These are phyloP conservation scores for Linaria vulgaris DNA, from an alignment of 257 asterid species.

Conservation along the genomic window DNA sequence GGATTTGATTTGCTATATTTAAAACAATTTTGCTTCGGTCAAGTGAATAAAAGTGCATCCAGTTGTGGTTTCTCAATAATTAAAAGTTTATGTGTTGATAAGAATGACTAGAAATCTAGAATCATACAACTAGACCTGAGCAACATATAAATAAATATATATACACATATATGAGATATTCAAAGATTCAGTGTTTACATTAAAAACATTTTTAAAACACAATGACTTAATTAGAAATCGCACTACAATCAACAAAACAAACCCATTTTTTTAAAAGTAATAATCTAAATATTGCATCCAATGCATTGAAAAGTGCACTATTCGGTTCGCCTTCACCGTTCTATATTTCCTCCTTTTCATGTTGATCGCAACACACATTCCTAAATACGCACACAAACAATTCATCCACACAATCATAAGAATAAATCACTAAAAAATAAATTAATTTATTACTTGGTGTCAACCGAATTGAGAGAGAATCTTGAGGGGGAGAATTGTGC, in stretches of 20 bases:
- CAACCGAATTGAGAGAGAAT: slow-evolving; percentile 31
- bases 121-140: too few species aligned
- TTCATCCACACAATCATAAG: slow-evolving; percentile 13
- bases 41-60: too few species aligned
- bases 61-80: too few species aligned
- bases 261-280: slow-evolving; percentile 74
- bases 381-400: slow-evolving; percentile 29
- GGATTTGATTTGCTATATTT: too few species aligned
- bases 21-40: too few species aligned
- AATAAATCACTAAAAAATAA: background rate
- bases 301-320: slow-evolving; percentile 64
- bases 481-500: slow-evolving; percentile 39
- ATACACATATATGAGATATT: too few species aligned
- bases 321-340: slow-evolving; percentile 46
- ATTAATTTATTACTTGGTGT: slow-evolving; percentile 39
- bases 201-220: too few species aligned
- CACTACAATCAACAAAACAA: slow-evolving; percentile 27
- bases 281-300: slow-evolving; percentile 82
- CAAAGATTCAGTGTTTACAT: too few species aligned
- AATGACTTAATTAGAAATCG: too few species aligned
- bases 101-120: too few species aligned
- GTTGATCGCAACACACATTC: slow-evolving; percentile 21
- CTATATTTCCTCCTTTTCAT: slow-evolving; percentile 41
- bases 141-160: too few species aligned
- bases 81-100: too few species aligned